Evolutionary conservation across 805 yeast genomes (phyloP), one percentile per base, ranked within the genome.

Genomic region (Yarrowia keelungensis): DNA sequence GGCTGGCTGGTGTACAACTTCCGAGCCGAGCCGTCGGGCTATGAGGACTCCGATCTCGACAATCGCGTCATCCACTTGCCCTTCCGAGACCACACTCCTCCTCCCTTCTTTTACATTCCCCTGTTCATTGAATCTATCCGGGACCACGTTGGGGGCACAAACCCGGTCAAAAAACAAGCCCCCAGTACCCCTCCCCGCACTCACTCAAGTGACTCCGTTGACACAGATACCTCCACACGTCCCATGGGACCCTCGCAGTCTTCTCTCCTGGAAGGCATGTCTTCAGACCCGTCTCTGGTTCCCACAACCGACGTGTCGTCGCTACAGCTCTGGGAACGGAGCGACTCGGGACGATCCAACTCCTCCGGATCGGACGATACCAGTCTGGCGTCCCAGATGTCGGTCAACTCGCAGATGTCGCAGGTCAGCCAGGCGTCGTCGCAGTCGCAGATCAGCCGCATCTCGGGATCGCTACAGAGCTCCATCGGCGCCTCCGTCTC

Each of bases 1-100:
- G 77, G 84, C 62, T 93, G 97, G 97, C 84, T 82, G 71, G 78
- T 92, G 1, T 88, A 89, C 84, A 91, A 91, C 74, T 81, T 92
- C 42, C 81, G 92, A 70, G 86, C 84, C 7, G 95, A 89, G 58
- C 82, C 82, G 0, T 76, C 78, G 19, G 79, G 80, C 32, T 78
- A 79, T 32, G 83, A 83, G 10, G 81, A 81, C 22, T 72, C 71
- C 1, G 80, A 77, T 15, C 72, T 80, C 43, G 76, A 75, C 50
- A 73, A 71, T 38, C 38, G 66, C 50, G 83, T 86, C 16, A 70
- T 75, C 16, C 79, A 80, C 69, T 78, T 74, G 68, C 95, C 92
- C 0, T 87, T 89, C 79, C 83, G 87, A 11, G 98, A 94, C 75
- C 97, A 93, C 76, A 83, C 84, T 61, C 87, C 95, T 0, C 91